Evolutionary conservation across 768 basidiomycete genomes (phyloP).

Genomic region (Collybiopsis confluens): DNA sequence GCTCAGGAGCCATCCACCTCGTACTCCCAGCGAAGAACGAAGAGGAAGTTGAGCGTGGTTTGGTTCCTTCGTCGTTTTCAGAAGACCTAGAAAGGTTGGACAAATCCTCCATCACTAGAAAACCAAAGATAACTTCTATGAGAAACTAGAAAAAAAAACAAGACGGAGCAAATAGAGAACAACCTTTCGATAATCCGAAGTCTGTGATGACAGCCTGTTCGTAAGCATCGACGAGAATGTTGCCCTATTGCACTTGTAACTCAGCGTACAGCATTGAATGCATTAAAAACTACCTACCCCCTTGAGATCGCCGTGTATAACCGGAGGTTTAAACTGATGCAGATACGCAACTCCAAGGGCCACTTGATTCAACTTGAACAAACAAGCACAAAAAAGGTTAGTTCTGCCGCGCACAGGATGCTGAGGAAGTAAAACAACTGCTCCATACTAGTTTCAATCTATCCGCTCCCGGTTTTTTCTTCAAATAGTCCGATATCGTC

Average conservation of each 20-base stretch:
- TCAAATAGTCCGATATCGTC: conserved; percentile 47
- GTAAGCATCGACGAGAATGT: conserved; percentile 50
- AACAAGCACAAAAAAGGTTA: too few relatives aligned
- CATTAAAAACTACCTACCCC: conserved; percentile 37
- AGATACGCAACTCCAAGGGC: conserved; percentile 56
- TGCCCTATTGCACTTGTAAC: conserved; percentile 45
- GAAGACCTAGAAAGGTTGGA: conserved; percentile 29
- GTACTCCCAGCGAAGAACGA: conserved; percentile 46
- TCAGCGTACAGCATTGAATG: too few relatives aligned
- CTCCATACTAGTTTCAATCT: conserved; percentile 43
- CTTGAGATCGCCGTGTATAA: conserved; percentile 35
- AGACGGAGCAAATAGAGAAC: too few relatives aligned
- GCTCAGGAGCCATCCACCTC: conserved; percentile 57
- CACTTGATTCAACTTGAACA: conserved; percentile 49
- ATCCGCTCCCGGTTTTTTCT: conserved; percentile 34
- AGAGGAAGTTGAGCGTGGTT: conserved; percentile 28
- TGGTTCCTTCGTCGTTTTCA: conserved; percentile 15
- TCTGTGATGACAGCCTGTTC: conserved; percentile 56
- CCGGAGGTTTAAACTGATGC: conserved; percentile 48
- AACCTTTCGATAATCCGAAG: conserved; percentile 57
- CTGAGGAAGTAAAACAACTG: not conserved
- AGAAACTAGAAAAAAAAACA: too few relatives aligned
- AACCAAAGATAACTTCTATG: too few relatives aligned
- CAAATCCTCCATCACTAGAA: conserved; percentile 54
- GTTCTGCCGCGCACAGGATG: too few relatives aligned